Evolutionary conservation across 176 grass and related monocot genomes (phyloP).

Genomic region (Olyra latifolia): DNA sequence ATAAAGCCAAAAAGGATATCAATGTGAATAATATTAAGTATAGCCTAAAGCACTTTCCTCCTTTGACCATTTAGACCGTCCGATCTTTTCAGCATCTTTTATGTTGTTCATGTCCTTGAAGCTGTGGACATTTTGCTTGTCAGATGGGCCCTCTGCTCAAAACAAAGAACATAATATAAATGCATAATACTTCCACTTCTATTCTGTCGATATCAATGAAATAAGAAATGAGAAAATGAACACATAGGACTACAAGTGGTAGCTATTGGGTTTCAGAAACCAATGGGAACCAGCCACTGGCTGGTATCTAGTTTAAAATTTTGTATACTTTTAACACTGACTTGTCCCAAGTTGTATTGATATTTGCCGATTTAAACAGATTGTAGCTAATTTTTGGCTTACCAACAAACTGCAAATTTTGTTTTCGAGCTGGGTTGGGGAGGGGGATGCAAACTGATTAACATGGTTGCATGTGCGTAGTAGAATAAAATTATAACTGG

Average conservation of each 20-base stretch:
- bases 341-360: background rate
- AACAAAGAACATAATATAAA: slow-evolving; percentile 17
- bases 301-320: background rate
- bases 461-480: background rate
- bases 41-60: slow-evolving; percentile 48
- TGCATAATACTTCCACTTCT: background rate
- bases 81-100: slow-evolving; percentile 28
- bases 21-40: background rate
- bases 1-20: slow-evolving; percentile 16
- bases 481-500: background rate
- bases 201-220: slow-evolving; percentile 19
- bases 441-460: background rate
- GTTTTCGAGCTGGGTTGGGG: too few relatives aligned
- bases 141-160: slow-evolving; percentile 13
- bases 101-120: slow-evolving; percentile 27
- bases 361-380: background rate
- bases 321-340: background rate
- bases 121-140: slow-evolving; percentile 28
- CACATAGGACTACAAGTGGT: background rate
- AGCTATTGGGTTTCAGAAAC: background rate
- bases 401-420: too few relatives aligned
- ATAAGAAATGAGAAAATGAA: slow-evolving; percentile 25
- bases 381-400: background rate
- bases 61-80: slow-evolving; percentile 45
- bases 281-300: too few relatives aligned